Evolutionary conservation across 2,329 filamentous ascomycete genomes (phyloP).

Genomic region (Microdochium bolleyi): DNA sequence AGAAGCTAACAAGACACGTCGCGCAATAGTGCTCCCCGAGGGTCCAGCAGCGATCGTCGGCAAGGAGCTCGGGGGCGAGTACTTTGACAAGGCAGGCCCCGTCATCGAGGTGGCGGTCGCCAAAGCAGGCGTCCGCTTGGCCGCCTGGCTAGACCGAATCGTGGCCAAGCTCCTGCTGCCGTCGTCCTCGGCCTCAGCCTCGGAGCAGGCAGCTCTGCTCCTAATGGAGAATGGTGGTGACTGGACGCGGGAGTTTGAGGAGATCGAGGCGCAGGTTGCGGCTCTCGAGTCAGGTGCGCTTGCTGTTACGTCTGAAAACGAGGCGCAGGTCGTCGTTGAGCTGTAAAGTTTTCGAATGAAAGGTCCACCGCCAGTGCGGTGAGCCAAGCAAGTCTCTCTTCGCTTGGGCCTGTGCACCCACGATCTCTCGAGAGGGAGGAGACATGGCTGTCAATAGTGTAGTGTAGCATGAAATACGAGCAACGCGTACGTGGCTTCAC

Average conservation of each 20-base stretch:
- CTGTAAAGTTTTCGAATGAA: not conserved
- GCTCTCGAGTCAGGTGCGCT: not conserved
- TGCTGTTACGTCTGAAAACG: not conserved
- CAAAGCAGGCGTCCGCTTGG: constrained; percentile 61
- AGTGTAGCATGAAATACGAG: no score
- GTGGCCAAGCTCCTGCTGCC: constrained; percentile 15
- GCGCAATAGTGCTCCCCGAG: constrained; percentile 52
- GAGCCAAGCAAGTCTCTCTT: no score
- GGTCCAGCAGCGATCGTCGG: constrained; percentile 49
- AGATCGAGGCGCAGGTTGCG: not conserved
- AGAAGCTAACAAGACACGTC: not conserved
- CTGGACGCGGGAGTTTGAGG: not conserved
- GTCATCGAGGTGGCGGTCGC: constrained; percentile 61
- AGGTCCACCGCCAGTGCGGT: no score
- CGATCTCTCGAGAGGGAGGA: no score
- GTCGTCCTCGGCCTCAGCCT: constrained; percentile 20
- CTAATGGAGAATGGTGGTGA: constrained; percentile 21
- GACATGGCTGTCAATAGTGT: no score
- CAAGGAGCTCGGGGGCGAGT: constrained; percentile 53
- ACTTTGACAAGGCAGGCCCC: constrained; percentile 55
- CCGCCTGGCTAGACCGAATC: constrained; percentile 58
- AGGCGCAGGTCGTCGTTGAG: not conserved
- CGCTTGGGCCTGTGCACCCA: no score
- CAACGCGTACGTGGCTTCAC: no score
- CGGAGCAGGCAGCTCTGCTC: constrained; percentile 9